Evolutionary conservation across 2,329 filamentous ascomycete genomes (phyloP).

Genomic region (Arthroderma sp.): DNA sequence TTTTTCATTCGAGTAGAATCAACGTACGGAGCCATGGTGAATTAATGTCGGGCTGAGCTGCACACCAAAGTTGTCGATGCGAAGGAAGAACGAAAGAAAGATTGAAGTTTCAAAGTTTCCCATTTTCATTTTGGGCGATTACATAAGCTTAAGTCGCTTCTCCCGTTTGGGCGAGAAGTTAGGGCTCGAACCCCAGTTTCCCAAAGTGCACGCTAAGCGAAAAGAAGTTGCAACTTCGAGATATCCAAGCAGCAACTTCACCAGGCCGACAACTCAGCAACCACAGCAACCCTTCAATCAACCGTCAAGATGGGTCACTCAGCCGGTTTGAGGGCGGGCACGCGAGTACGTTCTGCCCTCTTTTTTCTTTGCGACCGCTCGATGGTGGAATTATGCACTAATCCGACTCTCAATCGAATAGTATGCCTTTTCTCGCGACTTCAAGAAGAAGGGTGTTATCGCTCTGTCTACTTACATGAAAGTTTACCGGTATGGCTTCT

Average conservation of each 20-base stretch:
- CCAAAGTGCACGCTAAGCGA: constrained; percentile 14
- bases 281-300: constrained; percentile 25
- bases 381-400: constrained; percentile 12
- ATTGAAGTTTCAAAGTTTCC: constrained; percentile 11
- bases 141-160: constrained; percentile 8
- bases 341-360: constrained; percentile 51
- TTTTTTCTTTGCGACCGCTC: constrained; percentile 3
- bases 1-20: not conserved
- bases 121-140: not conserved
- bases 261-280: constrained; percentile 31
- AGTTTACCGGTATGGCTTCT: constrained; percentile 63
- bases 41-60: constrained; percentile 20
- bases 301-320: constrained; percentile 70
- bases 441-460: constrained; percentile 94
- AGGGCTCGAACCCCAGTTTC: constrained; percentile 14
- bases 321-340: constrained; percentile 75
- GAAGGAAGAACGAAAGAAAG: constrained; percentile 21
- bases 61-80: constrained; percentile 6
- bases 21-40: constrained; percentile 36
- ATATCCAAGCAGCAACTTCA: not conserved
- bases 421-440: constrained; percentile 88
- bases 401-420: constrained; percentile 33
- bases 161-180: constrained; percentile 9
- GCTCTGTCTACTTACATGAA: constrained; percentile 85
- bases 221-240: constrained; percentile 8